phyloP scores from a whole-genome alignment of 768 basidiomycete genomes.

The Leccinum subgranulosum region DNA sequence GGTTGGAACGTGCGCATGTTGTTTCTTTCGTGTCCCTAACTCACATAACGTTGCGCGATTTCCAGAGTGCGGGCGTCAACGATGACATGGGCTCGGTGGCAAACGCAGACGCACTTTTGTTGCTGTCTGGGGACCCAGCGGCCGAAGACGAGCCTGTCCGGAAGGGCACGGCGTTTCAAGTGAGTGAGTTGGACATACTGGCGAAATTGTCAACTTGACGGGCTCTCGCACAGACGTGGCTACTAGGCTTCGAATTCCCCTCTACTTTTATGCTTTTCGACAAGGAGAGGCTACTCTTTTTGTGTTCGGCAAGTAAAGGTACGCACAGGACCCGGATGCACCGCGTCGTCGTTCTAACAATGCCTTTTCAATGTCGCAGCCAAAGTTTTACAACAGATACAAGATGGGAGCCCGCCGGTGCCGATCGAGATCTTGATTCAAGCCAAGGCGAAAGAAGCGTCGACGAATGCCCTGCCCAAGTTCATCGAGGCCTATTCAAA shows the following conservation, averaged over 20 bases:
- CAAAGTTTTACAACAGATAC: conserved; percentile 80
- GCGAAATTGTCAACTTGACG: conserved; percentile 1
- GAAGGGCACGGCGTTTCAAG: conserved; percentile 91
- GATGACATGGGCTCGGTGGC: conserved; percentile 71
- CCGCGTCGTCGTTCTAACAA: conserved; percentile 8
- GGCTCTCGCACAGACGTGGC: conserved; percentile 69
- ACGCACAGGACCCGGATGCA: conserved; percentile 8
- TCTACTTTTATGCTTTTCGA: conserved; percentile 86
- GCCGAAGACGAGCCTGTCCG: conserved; percentile 87
- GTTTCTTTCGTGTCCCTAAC: conserved; percentile 13
- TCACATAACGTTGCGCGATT: conserved; percentile 2
- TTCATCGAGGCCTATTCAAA: conserved; percentile 63
- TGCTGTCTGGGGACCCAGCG: conserved; percentile 74
- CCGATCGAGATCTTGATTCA: conserved; percentile 75
- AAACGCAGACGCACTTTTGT: conserved; percentile 64
- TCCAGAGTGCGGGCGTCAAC: conserved; percentile 60
- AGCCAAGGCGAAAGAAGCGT: conserved; percentile 75
- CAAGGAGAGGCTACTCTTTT: conserved; percentile 69
- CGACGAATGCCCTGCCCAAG: conserved; percentile 69
- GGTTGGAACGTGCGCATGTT: conserved; percentile 54
- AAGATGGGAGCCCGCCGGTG: conserved; percentile 51
- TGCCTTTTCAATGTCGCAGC: conserved; percentile 45
- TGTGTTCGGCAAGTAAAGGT: conserved; percentile 93
- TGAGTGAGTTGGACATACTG: conserved; percentile 33
- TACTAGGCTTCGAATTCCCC: conserved; percentile 97